These are phyloP conservation scores for Ramularia collo-cygni DNA, from an alignment of 2,329 filamentous ascomycete genomes.

Conservation along the genomic window DNA sequence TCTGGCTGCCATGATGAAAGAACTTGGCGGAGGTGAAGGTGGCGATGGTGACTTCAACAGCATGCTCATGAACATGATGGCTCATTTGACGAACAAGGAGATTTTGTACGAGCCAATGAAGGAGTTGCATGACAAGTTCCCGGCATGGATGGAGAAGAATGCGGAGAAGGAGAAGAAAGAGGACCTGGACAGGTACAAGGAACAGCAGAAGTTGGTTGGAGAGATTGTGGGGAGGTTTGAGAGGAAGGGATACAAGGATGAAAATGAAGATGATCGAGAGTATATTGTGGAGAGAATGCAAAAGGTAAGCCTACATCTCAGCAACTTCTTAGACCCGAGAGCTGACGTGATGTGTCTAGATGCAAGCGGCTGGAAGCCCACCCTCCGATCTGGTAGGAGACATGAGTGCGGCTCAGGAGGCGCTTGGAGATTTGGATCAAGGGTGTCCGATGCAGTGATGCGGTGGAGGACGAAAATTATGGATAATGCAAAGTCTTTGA, in stretches of 20 bases:
- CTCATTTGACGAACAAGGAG: slow-evolving; percentile 96
- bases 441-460: slow-evolving; percentile 56
- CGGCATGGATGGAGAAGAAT: slow-evolving; percentile 79
- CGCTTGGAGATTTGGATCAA: slow-evolving; percentile 47
- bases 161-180: slow-evolving; percentile 56
- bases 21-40: slow-evolving; percentile 54
- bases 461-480: not conserved
- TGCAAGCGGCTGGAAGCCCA: slow-evolving; percentile 91
- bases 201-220: slow-evolving; percentile 69
- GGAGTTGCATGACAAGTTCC: slow-evolving; percentile 88
- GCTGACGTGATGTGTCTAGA: slow-evolving; percentile 50
- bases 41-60: slow-evolving; percentile 84
- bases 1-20: slow-evolving; percentile 84
- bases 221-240: slow-evolving; percentile 92
- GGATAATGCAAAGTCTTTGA: not conserved
- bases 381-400: slow-evolving; percentile 87
- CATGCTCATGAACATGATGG: slow-evolving; percentile 97
- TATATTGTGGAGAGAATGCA: slow-evolving; percentile 98
- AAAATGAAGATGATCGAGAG: slow-evolving; percentile 72
- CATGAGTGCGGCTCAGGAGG: slow-evolving; percentile 74
- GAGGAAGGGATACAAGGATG: slow-evolving; percentile 70
- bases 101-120: slow-evolving; percentile 99
- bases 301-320: slow-evolving; percentile 58
- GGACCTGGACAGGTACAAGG: slow-evolving; percentile 72
- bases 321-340: not conserved